Evolutionary conservation across 306 rosid species (phyloP).

Genomic region (Leucaena leucocephala): DNA sequence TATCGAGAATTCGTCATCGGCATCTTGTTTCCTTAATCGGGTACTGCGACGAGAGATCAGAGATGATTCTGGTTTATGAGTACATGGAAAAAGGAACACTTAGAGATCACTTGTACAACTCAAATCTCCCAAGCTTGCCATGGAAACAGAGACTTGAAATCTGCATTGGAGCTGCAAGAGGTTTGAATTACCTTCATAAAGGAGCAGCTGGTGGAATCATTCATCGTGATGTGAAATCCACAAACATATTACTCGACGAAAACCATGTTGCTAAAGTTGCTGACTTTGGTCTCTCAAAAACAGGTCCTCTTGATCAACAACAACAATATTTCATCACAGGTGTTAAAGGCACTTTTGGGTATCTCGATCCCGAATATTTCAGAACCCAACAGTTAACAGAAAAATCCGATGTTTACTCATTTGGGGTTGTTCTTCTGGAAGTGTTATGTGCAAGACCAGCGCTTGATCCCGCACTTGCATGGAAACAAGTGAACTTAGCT

Average conservation of each 20-base stretch:
- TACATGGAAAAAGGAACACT: slow-evolving; percentile 60
- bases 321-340: slow-evolving; percentile 42
- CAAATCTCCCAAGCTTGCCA: slow-evolving; percentile 31
- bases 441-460: slow-evolving; percentile 62
- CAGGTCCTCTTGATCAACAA: slow-evolving; percentile 52
- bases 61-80: slow-evolving; percentile 62
- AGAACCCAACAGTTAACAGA: slow-evolving; percentile 53
- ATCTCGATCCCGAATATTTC: slow-evolving; percentile 63
- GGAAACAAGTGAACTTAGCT: slow-evolving; percentile 53
- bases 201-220: slow-evolving; percentile 57
- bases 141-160: slow-evolving; percentile 65
- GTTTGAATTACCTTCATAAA: slow-evolving; percentile 62
- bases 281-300: slow-evolving; percentile 62
- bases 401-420: slow-evolving; percentile 67
- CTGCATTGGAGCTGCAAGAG: slow-evolving; percentile 60
- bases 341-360: slow-evolving; percentile 62
- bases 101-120: slow-evolving; percentile 47
- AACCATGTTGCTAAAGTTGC: slow-evolving; percentile 62
- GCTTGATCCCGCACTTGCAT: slow-evolving; percentile 36
- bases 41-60: slow-evolving; percentile 54
- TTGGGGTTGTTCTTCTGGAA: slow-evolving; percentile 64
- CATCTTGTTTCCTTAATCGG: slow-evolving; percentile 61
- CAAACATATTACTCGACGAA: slow-evolving; percentile 57
- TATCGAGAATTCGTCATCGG: slow-evolving; percentile 59
- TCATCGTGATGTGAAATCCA: slow-evolving; percentile 63